Evolutionary conservation across 257 asterid species (phyloP).

Genomic region (Coffea eugenioides): DNA sequence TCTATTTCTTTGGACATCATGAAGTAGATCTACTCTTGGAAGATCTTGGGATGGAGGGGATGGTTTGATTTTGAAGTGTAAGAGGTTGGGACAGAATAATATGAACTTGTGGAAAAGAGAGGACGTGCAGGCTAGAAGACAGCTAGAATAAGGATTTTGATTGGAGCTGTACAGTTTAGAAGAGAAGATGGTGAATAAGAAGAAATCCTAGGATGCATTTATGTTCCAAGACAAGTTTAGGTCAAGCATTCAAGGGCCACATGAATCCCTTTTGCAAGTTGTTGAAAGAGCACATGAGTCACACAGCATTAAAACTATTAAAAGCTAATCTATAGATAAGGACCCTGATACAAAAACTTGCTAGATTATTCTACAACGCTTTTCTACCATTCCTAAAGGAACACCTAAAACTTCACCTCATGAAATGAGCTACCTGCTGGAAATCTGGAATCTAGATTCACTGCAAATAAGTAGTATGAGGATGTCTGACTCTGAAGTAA

Average conservation of each 20-base stretch:
- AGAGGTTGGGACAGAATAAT: neutral
- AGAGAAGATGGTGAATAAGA: neutral
- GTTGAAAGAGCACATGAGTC: neutral
- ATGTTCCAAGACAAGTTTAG: neutral
- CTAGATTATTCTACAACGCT: neutral
- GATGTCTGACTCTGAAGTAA: neutral
- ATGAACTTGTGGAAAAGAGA: neutral
- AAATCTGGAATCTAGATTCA: neutral
- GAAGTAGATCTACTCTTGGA: neutral
- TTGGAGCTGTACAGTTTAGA: neutral
- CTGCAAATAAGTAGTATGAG: neutral
- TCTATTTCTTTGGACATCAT: neutral
- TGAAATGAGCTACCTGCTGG: neutral
- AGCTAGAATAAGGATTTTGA: neutral
- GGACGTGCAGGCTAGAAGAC: neutral
- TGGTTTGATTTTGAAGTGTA: too few species aligned
- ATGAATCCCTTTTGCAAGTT: neutral
- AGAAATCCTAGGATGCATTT: neutral
- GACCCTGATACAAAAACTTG: neutral
- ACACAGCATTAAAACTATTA: neutral
- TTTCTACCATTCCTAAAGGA: neutral
- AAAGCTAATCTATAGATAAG: neutral
- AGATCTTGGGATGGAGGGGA: neutral
- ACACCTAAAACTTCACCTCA: neutral
- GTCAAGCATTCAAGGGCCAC: neutral